phyloP scores from a whole-genome alignment of 2,329 filamentous ascomycete species.

The Colletotrichum horii region DNA sequence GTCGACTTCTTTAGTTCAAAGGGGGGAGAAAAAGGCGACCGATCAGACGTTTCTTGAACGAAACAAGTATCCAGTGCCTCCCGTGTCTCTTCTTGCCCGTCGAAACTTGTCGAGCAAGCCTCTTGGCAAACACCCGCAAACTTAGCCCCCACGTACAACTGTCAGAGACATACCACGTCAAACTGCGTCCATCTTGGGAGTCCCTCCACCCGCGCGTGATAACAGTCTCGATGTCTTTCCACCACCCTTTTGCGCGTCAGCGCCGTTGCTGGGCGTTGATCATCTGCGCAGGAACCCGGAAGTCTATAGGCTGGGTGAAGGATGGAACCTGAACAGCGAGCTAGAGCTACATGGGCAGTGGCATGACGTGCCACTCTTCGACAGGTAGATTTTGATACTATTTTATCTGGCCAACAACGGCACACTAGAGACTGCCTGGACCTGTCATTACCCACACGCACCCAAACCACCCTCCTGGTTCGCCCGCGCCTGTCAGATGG shows the following conservation, averaged over 20 bases:
- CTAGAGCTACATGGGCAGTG: neutral
- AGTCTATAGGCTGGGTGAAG: conserved; percentile 9
- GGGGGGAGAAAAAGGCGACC: neutral
- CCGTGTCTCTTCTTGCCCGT: neutral
- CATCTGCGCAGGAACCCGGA: conserved; percentile 36
- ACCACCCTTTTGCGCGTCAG: neutral
- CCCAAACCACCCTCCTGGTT: neutral
- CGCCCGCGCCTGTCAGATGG: conserved; percentile 14
- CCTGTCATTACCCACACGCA: neutral
- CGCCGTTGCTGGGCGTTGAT: conserved; percentile 22
- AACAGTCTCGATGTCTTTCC: neutral
- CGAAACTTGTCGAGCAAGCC: neutral
- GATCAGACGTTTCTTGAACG: neutral
- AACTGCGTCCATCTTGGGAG: neutral
- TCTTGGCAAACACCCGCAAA: neutral
- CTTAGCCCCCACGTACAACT: neutral
- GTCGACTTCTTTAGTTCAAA: neutral
- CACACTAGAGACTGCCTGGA: neutral
- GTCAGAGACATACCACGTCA: conserved; percentile 3
- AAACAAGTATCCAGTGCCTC: neutral
- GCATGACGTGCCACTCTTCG: conserved; percentile 11
- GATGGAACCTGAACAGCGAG: neutral
- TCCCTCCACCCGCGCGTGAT: conserved; percentile 10
- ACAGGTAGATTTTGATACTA: neutral
- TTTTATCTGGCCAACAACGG: neutral